Evolutionary conservation across 1,139 yeast species (phyloP).

Genomic region (Chernovozyma aurita): DNA sequence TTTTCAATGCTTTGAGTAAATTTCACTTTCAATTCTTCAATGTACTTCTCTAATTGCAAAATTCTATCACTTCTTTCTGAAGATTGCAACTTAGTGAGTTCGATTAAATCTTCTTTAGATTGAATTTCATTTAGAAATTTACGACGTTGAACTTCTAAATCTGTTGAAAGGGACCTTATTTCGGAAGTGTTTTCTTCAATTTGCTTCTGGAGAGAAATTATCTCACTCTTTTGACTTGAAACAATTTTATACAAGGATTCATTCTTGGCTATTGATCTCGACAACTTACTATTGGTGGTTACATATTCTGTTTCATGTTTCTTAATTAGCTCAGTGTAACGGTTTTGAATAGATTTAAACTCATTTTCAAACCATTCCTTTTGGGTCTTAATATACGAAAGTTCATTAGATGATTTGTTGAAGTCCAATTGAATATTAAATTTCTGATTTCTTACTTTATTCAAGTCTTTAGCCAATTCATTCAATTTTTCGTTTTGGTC

Average conservation of each 20-base stretch:
- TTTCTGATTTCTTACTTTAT: slow-evolving; percentile 32
- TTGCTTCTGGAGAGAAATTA: slow-evolving; percentile 18
- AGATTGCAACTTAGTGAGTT: slow-evolving; percentile 52
- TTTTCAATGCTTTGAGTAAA: slow-evolving; percentile 26
- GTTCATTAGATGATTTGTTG: slow-evolving; percentile 36
- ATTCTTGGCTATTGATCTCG: slow-evolving; percentile 24
- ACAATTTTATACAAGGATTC: slow-evolving; percentile 20
- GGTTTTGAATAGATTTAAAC: slow-evolving; percentile 31
- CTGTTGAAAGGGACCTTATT: slow-evolving; percentile 25
- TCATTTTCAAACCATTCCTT: slow-evolving; percentile 50
- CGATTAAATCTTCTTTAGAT: slow-evolving; percentile 59
- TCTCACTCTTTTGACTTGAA: slow-evolving; percentile 14
- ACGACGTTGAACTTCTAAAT: slow-evolving; percentile 36
- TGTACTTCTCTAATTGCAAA: slow-evolving; percentile 41
- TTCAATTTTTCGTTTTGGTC: slow-evolving; percentile 39
- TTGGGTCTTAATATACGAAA: slow-evolving; percentile 30
- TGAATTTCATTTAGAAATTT: slow-evolving; percentile 60
- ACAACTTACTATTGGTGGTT: slow-evolving; percentile 24
- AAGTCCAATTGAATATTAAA: slow-evolving; percentile 40
- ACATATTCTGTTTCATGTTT: slow-evolving; percentile 36
- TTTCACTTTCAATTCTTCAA: slow-evolving; percentile 38
- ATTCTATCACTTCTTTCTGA: slow-evolving; percentile 45
- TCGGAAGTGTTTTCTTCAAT: slow-evolving; percentile 44
- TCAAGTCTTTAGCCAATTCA: slow-evolving; percentile 33
- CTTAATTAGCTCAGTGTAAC: slow-evolving; percentile 37